These are phyloP conservation scores for Pilaira anomala DNA, from an alignment of 192 early-diverging fungal genomes.

Conservation along the genomic window DNA sequence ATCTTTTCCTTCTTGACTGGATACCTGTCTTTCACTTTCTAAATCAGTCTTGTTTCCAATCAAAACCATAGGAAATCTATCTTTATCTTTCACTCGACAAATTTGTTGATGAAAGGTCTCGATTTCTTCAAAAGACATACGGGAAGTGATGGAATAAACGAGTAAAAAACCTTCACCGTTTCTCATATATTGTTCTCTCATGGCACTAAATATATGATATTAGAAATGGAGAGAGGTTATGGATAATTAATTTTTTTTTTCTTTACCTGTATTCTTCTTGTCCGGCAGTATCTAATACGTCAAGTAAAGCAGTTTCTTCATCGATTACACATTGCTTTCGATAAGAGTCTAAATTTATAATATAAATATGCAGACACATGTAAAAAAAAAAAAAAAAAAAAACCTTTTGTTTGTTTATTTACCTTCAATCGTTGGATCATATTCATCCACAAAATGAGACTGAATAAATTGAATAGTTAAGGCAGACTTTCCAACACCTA, in stretches of 20 bases:
- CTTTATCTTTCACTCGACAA: slow-evolving; percentile 87
- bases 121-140: slow-evolving; percentile 90
- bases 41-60: slow-evolving; percentile 93
- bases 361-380: too few relatives aligned
- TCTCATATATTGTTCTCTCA: slow-evolving; percentile 96
- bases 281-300: slow-evolving; percentile 93
- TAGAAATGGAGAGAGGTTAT: not conserved
- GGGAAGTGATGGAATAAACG: slow-evolving; percentile 89
- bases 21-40: slow-evolving; percentile 77
- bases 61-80: slow-evolving; percentile 82
- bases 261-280: slow-evolving; percentile 94
- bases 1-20: slow-evolving; percentile 73
- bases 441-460: slow-evolving; percentile 85
- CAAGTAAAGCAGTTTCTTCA: slow-evolving; percentile 80
- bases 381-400: not conserved
- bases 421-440: slow-evolving; percentile 97
- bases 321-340: slow-evolving; percentile 95
- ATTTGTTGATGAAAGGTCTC: slow-evolving; percentile 90
- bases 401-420: slow-evolving; percentile 12
- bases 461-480: slow-evolving; percentile 84
- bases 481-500: slow-evolving; percentile 79
- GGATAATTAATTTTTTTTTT: not conserved
- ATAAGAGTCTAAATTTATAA: slow-evolving; percentile 71
- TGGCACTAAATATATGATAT: slow-evolving; percentile 47
- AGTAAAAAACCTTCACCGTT: slow-evolving; percentile 94